Percentiles rank a stretch among this genome's conserved stretches.
Evolutionary conservation across 2,329 filamentous ascomycete species (phyloP).

Genomic region (Teratosphaeriaceae sp.): DNA sequence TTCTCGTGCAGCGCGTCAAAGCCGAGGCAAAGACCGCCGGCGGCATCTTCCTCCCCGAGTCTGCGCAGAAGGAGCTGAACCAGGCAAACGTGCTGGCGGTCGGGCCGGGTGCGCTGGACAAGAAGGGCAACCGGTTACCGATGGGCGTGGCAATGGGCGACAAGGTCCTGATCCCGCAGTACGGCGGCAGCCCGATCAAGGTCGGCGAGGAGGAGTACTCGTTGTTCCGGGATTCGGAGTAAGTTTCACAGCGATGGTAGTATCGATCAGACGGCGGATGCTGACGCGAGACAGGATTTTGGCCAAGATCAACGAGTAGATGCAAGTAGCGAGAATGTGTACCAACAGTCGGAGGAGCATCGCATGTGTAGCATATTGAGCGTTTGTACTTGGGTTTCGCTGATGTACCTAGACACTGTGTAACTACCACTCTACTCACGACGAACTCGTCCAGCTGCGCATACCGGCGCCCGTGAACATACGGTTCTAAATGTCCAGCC

Average conservation of each 20-base stretch:
- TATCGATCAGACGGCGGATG: too few relatives aligned
- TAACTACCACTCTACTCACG: slow-evolving; percentile 19
- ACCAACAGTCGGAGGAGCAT: slow-evolving; percentile 15
- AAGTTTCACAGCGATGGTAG: too few relatives aligned
- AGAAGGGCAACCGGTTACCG: slow-evolving; percentile 78
- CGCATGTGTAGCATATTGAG: slow-evolving; percentile 9
- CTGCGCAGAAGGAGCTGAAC: slow-evolving; percentile 94
- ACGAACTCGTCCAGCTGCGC: too few relatives aligned
- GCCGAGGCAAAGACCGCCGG: slow-evolving; percentile 92
- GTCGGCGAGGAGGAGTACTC: slow-evolving; percentile 95
- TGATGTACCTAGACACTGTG: slow-evolving; percentile 13
- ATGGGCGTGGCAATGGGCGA: slow-evolving; percentile 81
- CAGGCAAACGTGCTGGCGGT: slow-evolving; percentile 95
- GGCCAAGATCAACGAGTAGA: slow-evolving; percentile 96
- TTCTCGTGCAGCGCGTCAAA: slow-evolving; percentile 96
- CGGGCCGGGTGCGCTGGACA: slow-evolving; percentile 80
- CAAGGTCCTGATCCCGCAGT: slow-evolving; percentile 95
- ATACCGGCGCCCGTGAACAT: too few relatives aligned
- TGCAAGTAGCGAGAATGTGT: slow-evolving; percentile 10
- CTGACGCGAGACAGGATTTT: slow-evolving; percentile 60
- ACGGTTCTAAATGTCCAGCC: too few relatives aligned
- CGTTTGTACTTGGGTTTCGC: slow-evolving; percentile 9
- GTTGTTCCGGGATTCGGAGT: slow-evolving; percentile 97
- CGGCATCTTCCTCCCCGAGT: slow-evolving; percentile 97
- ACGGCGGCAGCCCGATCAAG: slow-evolving; percentile 90